Conservation (phyloP, 176 grass and related monocot genomes). For the Phoenix roebelenii region DNA sequence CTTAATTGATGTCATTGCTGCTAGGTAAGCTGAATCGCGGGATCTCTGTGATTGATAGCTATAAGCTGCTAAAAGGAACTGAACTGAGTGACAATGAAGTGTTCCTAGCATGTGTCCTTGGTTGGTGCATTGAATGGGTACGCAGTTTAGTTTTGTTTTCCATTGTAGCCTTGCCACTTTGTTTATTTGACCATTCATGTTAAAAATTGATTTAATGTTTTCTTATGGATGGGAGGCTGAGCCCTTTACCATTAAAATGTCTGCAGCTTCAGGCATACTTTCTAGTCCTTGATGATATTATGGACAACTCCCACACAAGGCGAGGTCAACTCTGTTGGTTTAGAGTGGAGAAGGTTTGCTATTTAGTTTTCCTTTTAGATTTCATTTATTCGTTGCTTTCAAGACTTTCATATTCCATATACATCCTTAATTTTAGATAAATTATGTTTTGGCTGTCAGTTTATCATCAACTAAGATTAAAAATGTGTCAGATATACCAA, state of each 20-base stretch:
- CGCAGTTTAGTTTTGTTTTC: background rate
- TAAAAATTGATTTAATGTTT: background rate
- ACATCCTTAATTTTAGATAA: no score
- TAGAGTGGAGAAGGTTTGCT: conserved; percentile 65
- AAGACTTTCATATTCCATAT: no score
- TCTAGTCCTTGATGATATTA: conserved; percentile 96
- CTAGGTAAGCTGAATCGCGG: conserved; percentile 73
- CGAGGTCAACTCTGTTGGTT: conserved; percentile 96
- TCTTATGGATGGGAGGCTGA: conserved; percentile 14
- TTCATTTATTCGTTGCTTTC: background rate
- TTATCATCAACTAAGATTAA: no score
- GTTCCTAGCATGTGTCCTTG: conserved; percentile 81
- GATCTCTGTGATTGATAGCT: conserved; percentile 86
- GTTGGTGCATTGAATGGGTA: conserved; percentile 99
- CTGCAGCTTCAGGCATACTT: conserved; percentile 97
- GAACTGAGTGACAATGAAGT: conserved; percentile 54
- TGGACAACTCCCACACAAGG: conserved; percentile 87
- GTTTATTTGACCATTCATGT: no score
- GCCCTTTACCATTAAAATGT: conserved; percentile 6
- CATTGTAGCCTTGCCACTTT: background rate
- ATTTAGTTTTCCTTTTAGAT: background rate
- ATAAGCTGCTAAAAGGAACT: conserved; percentile 65
- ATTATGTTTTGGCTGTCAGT: no score
- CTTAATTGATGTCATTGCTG: background rate
- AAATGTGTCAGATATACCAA: no score